phyloP scores from a whole-genome alignment of 2,329 filamentous ascomycete genomes.

The Fusarium armeniacum region DNA sequence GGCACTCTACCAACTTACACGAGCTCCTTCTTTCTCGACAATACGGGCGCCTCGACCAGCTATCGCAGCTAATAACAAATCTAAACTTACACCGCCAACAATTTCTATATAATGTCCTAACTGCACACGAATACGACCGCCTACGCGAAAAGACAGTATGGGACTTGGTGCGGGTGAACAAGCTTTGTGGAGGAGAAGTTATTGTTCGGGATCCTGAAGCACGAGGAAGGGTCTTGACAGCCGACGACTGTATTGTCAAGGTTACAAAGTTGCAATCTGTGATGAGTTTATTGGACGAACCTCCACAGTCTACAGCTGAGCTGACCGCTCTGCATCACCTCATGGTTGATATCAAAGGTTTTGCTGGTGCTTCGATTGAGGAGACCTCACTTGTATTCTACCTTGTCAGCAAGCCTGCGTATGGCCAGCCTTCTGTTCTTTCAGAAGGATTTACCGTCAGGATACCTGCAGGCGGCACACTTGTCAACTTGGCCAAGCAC shows the following conservation, averaged over 20 bases:
- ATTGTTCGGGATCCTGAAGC: slow-evolving; percentile 92
- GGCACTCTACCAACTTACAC: slow-evolving; percentile 97
- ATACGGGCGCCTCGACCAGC: slow-evolving; percentile 84
- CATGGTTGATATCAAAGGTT: slow-evolving; percentile 85
- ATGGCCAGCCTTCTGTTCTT: slow-evolving; percentile 73
- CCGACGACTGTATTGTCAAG: slow-evolving; percentile 92
- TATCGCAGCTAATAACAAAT: slow-evolving; percentile 84
- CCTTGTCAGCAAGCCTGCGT: slow-evolving; percentile 78
- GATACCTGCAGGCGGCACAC: slow-evolving; percentile 79
- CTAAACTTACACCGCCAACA: slow-evolving; percentile 89
- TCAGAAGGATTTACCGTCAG: slow-evolving; percentile 89
- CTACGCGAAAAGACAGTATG: slow-evolving; percentile 93
- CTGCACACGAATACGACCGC: slow-evolving; percentile 82
- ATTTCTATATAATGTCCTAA: slow-evolving; percentile 93
- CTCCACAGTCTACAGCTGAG: slow-evolving; percentile 77
- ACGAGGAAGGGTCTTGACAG: slow-evolving; percentile 87
- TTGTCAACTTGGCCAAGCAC: slow-evolving; percentile 74
- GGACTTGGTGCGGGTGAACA: slow-evolving; percentile 95
- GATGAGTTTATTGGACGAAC: slow-evolving; percentile 92
- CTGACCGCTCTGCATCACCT: slow-evolving; percentile 83
- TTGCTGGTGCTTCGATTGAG: slow-evolving; percentile 82
- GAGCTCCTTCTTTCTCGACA: slow-evolving; percentile 86
- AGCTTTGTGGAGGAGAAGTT: slow-evolving; percentile 91
- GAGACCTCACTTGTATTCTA: slow-evolving; percentile 82
- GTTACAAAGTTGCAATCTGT: slow-evolving; percentile 92